Evolutionary conservation across 2,329 filamentous ascomycete species (phyloP).

Genomic region (Thielaviopsis ethacetica): DNA sequence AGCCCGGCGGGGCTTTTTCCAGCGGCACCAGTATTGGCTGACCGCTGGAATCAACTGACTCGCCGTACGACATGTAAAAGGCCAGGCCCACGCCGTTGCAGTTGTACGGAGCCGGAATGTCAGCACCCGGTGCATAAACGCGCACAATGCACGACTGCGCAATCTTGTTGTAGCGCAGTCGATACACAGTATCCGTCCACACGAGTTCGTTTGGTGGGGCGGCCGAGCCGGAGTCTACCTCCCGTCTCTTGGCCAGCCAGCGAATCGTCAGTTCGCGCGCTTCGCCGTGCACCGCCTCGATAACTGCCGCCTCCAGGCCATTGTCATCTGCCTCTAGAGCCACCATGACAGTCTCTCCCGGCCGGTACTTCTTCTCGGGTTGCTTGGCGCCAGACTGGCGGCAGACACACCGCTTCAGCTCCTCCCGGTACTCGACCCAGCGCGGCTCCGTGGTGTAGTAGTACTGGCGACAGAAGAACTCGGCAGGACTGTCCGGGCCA

Average conservation of each 20-base stretch:
- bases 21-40: slow-evolving; percentile 18
- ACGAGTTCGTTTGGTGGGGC: slow-evolving; percentile 41
- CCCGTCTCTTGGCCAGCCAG: slow-evolving; percentile 1
- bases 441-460: slow-evolving; percentile 43
- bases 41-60: slow-evolving; percentile 5
- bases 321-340: slow-evolving; percentile 17
- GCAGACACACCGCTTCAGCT: slow-evolving; percentile 35
- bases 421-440: slow-evolving; percentile 40
- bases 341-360: slow-evolving; percentile 45
- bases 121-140: slow-evolving; percentile 28
- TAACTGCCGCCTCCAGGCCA: slow-evolving; percentile 43
- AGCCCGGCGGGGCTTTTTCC: slow-evolving; percentile 17
- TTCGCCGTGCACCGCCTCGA: slow-evolving; percentile 24
- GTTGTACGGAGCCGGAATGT: slow-evolving; percentile 47
- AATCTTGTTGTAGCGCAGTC: slow-evolving; percentile 26
- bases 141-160: slow-evolving; percentile 42
- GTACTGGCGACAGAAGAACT: slow-evolving; percentile 55
- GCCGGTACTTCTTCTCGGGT: slow-evolving; percentile 18
- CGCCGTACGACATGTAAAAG: slow-evolving; percentile 42
- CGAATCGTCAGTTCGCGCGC: slow-evolving; percentile 2
- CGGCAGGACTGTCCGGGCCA: slow-evolving; percentile 26
- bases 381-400: slow-evolving; percentile 10
- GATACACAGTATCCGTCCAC: slow-evolving; percentile 30
- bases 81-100: slow-evolving; percentile 47
- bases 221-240: background rate